phyloP scores from a whole-genome alignment of 2,329 filamentous ascomycete species.

The Cladosporium sp. region DNA sequence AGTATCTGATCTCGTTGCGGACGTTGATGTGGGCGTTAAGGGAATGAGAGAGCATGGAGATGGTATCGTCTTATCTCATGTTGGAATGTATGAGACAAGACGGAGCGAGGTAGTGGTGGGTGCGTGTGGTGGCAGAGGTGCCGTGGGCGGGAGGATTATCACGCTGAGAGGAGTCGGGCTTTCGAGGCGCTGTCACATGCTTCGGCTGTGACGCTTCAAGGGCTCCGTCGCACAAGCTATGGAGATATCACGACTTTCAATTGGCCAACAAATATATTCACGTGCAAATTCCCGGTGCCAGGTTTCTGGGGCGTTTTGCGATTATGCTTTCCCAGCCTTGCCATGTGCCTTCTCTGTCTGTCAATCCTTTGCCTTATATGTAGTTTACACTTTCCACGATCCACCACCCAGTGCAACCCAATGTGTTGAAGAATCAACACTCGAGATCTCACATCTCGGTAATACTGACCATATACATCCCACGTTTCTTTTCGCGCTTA shows the following conservation, averaged over 20 bases:
- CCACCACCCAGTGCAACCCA: too few species aligned
- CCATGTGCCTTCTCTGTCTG: background rate
- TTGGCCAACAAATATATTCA: background rate
- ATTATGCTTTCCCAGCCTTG: background rate
- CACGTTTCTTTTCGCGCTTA: background rate
- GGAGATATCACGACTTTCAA: background rate
- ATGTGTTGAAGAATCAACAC: too few species aligned
- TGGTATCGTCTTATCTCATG: constrained; percentile 6
- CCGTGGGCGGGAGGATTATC: constrained; percentile 7
- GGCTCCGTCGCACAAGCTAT: background rate
- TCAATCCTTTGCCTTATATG: too few species aligned
- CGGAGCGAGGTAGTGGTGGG: constrained; percentile 2
- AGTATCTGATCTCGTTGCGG: constrained; percentile 6
- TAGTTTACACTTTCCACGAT: too few species aligned
- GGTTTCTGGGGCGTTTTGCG: background rate
- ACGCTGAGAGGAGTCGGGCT: constrained; percentile 11
- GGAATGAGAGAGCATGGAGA: constrained; percentile 4
- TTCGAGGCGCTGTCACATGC: constrained; percentile 13
- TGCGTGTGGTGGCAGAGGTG: background rate
- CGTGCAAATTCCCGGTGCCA: background rate
- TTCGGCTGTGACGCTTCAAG: constrained; percentile 8
- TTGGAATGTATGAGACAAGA: background rate
- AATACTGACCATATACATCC: too few species aligned
- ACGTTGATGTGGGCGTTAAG: constrained; percentile 6
- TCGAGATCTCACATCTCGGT: too few species aligned